phyloP scores from a whole-genome alignment of 176 grass and related monocot genomes.

The Oryza nivara region DNA sequence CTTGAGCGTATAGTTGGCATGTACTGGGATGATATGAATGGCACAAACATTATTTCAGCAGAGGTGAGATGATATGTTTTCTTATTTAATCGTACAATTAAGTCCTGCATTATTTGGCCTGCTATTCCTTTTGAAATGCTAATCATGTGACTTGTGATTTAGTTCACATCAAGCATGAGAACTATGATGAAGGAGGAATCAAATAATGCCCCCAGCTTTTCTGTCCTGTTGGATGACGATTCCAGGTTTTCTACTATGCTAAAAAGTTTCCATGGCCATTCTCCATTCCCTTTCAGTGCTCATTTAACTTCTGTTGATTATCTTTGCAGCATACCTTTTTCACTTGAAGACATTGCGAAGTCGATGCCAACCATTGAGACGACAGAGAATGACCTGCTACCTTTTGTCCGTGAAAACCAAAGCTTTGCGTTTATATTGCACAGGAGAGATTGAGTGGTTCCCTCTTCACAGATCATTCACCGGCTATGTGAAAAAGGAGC shows the following conservation, averaged over 20 bases:
- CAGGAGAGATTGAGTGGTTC: slow-evolving; percentile 41
- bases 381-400: slow-evolving; percentile 57
- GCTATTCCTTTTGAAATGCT: slow-evolving; percentile 7
- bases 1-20: slow-evolving; percentile 76
- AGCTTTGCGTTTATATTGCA: slow-evolving; percentile 79
- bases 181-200: slow-evolving; percentile 66
- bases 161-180: slow-evolving; percentile 73
- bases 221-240: slow-evolving; percentile 71
- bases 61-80: slow-evolving; percentile 48
- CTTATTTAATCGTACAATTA: slow-evolving; percentile 9
- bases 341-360: slow-evolving; percentile 71
- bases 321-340: slow-evolving; percentile 74
- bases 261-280: neutral
- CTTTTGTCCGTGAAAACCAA: slow-evolving; percentile 64
- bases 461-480: neutral
- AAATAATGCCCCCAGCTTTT: slow-evolving; percentile 57
- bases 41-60: slow-evolving; percentile 66
- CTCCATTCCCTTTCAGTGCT: neutral
- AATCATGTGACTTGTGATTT: neutral
- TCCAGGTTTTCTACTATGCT: slow-evolving; percentile 61
- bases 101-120: neutral
- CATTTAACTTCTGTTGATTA: neutral
- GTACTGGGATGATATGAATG: slow-evolving; percentile 89
- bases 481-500: neutral
- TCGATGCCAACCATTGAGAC: slow-evolving; percentile 69